Evolutionary conservation across 2,329 filamentous ascomycete genomes (phyloP), one percentile per base, ranked within the genome.

Genomic region (Corynespora cassiicola): DNA sequence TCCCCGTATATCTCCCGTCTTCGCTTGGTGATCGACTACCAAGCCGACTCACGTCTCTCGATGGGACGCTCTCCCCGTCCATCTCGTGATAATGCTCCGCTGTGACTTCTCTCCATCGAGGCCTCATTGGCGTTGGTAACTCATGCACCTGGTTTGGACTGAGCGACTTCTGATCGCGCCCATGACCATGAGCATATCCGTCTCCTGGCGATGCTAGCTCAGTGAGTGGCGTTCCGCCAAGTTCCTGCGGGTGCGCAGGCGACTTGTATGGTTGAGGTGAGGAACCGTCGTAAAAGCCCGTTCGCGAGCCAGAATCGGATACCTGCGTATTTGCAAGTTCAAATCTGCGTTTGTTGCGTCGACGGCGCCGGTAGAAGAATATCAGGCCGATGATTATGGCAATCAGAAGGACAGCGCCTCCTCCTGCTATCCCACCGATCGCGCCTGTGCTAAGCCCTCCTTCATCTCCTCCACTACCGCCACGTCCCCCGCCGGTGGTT

Each of bases 401-500:
- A 8, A 59, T 25, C 17, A 61, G 23, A 24, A 56, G 28, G 5
- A 45, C 32, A 21, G 45, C 40, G 22, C 34, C 45, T 16, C 57
- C 66, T 3, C 61, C 45, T 7, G 56, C 61, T 36, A 66, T 65
- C 11, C 66, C 66, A 8, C 54, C 56, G 20, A 68, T 64, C 8
- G 61, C 63, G 14, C 54, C 60, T 5, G 50, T 53, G 23, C 54
- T 37, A 8, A 66, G 49, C 2, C 39, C 35, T n/a, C 33, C 34
- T 12, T 18, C 16, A 22, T 18, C 31, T 7, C 31, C 31, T 21
- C 31, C 31, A 12, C 31, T 20, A 33, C 31, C 17, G 14, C 31
- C 31, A 12, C 20, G 7, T 7, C 31, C 31, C 6, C 31, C 7
- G 39, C 35, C 3, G n/a, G n/a, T n/a, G 5, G 51, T 42, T 2